phyloP scores from a whole-genome alignment of 345 rosid species.

The Lenwebbia sp. region DNA sequence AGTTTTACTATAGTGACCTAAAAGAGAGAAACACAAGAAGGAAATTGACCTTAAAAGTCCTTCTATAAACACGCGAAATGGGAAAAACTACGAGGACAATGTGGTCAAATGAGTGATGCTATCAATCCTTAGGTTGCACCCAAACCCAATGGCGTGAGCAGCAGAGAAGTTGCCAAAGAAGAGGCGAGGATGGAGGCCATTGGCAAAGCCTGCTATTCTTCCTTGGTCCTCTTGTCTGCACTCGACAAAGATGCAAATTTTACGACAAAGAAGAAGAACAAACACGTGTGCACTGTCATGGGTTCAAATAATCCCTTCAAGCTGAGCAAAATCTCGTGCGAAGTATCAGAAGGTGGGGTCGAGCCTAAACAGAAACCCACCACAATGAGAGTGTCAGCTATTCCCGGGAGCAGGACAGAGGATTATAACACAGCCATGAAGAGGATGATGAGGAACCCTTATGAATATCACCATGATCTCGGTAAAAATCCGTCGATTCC shows the following conservation, averaged over 20 bases:
- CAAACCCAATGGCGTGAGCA: neutral
- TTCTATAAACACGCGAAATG: neutral
- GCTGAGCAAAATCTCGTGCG: slow-evolving; percentile 25
- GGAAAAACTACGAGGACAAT: neutral
- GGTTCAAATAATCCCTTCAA: slow-evolving; percentile 7
- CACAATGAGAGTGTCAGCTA: slow-evolving; percentile 12
- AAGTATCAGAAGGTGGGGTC: slow-evolving; percentile 28
- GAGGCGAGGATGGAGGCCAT: slow-evolving; percentile 18
- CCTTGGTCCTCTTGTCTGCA: slow-evolving; percentile 4
- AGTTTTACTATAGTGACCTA: neutral
- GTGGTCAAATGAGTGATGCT: neutral
- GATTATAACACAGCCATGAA: slow-evolving; percentile 80
- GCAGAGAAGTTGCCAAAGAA: neutral
- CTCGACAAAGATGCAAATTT: slow-evolving; percentile 4
- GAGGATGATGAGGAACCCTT: slow-evolving; percentile 84
- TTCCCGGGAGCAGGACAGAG: slow-evolving; percentile 43
- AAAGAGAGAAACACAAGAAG: neutral
- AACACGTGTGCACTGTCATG: neutral
- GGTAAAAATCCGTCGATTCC: slow-evolving; percentile 20
- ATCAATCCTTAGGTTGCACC: neutral
- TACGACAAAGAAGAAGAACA: neutral
- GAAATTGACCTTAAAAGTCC: neutral
- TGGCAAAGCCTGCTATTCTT: slow-evolving; percentile 16
- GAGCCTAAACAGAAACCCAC: neutral
- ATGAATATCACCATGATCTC: slow-evolving; percentile 90